Conservation (phyloP, 2,329 filamentous ascomycete species). For the Diaporthe sp. region DNA sequence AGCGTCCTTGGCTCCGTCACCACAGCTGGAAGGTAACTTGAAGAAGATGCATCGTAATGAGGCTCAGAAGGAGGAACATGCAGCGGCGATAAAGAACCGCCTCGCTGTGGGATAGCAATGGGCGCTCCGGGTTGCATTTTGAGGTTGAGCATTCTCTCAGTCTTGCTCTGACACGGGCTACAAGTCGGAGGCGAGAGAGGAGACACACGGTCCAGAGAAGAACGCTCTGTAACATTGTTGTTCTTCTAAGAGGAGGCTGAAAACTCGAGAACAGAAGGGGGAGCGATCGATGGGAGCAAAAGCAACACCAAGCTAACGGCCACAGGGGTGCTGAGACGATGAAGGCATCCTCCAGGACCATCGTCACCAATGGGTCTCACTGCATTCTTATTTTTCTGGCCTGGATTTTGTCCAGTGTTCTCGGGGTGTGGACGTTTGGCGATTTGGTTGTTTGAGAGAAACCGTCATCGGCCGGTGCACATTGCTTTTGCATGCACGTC, state of each 20-base stretch:
- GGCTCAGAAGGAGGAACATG: neutral
- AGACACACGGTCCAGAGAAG: neutral
- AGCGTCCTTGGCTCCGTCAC: neutral
- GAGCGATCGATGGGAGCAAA: neutral
- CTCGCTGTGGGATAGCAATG: neutral
- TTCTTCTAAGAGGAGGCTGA: neutral
- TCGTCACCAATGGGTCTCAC: constrained; percentile 15
- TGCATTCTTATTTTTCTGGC: constrained; percentile 18
- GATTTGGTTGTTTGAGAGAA: neutral
- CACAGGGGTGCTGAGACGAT: constrained; percentile 21
- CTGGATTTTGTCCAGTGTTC: neutral
- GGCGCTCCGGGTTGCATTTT: constrained; percentile 4
- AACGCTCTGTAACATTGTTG: constrained; percentile 4
- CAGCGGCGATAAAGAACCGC: constrained; percentile 10
- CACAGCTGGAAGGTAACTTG: neutral
- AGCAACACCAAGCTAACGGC: constrained; percentile 9
- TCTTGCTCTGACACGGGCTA: constrained; percentile 19
- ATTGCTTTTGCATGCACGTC: constrained; percentile 24
- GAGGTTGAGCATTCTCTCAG: constrained; percentile 1
- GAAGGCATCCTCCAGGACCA: neutral
- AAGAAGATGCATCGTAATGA: neutral
- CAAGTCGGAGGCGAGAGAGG: neutral
- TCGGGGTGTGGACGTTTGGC: neutral
- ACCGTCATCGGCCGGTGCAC: constrained; percentile 7
- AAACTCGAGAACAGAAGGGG: neutral